Evolutionary conservation across 306 rosid species (phyloP).

Genomic region (Ormosia emarginata): DNA sequence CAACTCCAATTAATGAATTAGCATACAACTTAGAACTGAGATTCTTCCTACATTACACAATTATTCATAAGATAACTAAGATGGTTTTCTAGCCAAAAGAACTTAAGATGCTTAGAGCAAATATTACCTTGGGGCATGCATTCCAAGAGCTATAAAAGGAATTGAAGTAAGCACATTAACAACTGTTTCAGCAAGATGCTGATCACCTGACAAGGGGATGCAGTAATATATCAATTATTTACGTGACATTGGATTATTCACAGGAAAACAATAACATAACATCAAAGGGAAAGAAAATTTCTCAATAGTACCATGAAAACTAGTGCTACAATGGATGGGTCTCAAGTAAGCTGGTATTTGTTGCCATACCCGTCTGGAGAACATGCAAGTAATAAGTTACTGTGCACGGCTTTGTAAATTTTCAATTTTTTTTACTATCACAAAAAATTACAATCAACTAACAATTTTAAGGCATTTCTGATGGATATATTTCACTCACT

Average conservation of each 20-base stretch:
- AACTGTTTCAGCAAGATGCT: slow-evolving; percentile 58
- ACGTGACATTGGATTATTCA: not conserved
- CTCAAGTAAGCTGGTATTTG: slow-evolving; percentile 79
- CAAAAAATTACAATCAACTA: not conserved
- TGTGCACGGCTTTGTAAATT: not conserved
- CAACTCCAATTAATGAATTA: slow-evolving; percentile 96
- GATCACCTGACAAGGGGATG: slow-evolving; percentile 60
- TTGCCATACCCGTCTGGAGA: slow-evolving; percentile 75
- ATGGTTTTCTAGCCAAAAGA: not conserved
- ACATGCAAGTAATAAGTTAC: slow-evolving; percentile 24
- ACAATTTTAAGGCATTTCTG: not conserved
- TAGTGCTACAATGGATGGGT: slow-evolving; percentile 57
- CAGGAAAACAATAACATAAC: not conserved
- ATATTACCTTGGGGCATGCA: slow-evolving; percentile 76
- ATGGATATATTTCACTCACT: slow-evolving; percentile 58
- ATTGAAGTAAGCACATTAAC: slow-evolving; percentile 90
- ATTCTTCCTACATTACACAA: slow-evolving; percentile 64
- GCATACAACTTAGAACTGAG: slow-evolving; percentile 75
- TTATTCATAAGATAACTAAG: slow-evolving; percentile 14
- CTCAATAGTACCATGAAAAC: slow-evolving; percentile 52
- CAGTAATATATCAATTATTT: not conserved
- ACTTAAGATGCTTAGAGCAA: slow-evolving; percentile 19
- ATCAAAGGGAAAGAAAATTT: slow-evolving; percentile 10
- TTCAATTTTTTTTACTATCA: not conserved
- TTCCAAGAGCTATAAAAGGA: slow-evolving; percentile 85